Evolutionary conservation across 345 rosid genomes (phyloP).

Genomic region (Barbarea vulgaris): DNA sequence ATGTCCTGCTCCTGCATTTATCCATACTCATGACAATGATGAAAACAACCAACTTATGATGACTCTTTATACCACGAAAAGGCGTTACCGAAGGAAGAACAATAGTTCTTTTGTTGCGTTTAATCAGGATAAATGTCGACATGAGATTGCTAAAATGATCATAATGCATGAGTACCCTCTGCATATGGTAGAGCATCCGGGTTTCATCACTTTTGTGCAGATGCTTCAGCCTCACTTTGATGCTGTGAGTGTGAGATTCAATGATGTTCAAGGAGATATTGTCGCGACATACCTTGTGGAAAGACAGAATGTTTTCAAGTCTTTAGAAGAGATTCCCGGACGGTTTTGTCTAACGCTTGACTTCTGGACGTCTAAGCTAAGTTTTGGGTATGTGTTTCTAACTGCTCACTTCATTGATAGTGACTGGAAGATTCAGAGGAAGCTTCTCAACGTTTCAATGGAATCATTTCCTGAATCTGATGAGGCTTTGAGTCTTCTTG

Average conservation of each 20-base stretch:
- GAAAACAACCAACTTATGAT: slow-evolving; percentile 42
- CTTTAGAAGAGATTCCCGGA: slow-evolving; percentile 73
- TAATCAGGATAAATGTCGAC: slow-evolving; percentile 77
- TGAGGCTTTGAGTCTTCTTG: slow-evolving; percentile 79
- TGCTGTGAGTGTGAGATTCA: slow-evolving; percentile 65
- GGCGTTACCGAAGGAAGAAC: slow-evolving; percentile 65
- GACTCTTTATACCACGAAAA: slow-evolving; percentile 63
- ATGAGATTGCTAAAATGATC: slow-evolving; percentile 82
- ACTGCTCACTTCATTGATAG: slow-evolving; percentile 77
- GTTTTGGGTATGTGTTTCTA: slow-evolving; percentile 72
- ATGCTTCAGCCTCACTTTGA: slow-evolving; percentile 82
- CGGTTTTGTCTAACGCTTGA: slow-evolving; percentile 75
- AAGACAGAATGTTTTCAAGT: slow-evolving; percentile 71
- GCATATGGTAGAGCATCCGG: slow-evolving; percentile 89
- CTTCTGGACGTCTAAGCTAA: slow-evolving; percentile 70
- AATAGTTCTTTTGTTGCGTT: slow-evolving; percentile 50
- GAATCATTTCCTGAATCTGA: too few species aligned
- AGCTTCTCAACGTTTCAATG: slow-evolving; percentile 85
- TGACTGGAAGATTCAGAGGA: slow-evolving; percentile 77
- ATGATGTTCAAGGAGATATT: slow-evolving; percentile 86
- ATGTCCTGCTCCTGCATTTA: slow-evolving; percentile 70
- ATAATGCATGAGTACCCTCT: slow-evolving; percentile 84
- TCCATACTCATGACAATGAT: slow-evolving; percentile 53
- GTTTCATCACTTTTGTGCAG: slow-evolving; percentile 69
- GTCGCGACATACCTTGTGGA: slow-evolving; percentile 80